Percentiles rank a stretch among this genome's conserved stretches.
These are phyloP conservation scores for Rosa lucieae DNA, from an alignment of 306 rosid genomes.

Conservation along the genomic window DNA sequence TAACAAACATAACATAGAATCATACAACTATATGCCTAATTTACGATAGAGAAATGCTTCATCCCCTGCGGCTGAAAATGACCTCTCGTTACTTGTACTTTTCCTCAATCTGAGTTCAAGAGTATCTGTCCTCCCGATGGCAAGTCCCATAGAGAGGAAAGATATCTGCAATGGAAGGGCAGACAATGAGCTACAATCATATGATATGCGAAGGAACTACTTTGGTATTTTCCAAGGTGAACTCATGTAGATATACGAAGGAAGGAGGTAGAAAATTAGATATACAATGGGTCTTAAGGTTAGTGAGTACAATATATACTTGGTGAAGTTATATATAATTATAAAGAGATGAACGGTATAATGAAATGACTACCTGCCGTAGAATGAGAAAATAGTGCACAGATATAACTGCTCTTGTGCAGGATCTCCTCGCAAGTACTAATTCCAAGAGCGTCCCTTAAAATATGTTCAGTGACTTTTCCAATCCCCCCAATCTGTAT, in stretches of 20 bases:
- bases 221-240: background rate
- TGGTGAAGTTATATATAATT: background rate
- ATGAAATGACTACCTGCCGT: conserved; percentile 60
- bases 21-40: conserved; percentile 51
- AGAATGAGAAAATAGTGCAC: conserved; percentile 78
- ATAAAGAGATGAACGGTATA: background rate
- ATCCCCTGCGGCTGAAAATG: conserved; percentile 77
- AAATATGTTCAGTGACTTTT: conserved; percentile 84
- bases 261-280: background rate
- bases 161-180: conserved; percentile 52
- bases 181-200: background rate
- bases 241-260: background rate
- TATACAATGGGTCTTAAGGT: background rate
- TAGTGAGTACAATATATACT: background rate
- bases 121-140: conserved; percentile 69
- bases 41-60: conserved; percentile 50
- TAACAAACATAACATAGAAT: conserved; percentile 7
- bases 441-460: conserved; percentile 76
- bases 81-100: conserved; percentile 91
- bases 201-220: background rate
- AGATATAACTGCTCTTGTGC: conserved; percentile 63
- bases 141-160: conserved; percentile 87
- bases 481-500: conserved; percentile 95
- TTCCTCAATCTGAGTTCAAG: conserved; percentile 68
- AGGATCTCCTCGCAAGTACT: conserved; percentile 82